phyloP scores from a whole-genome alignment of 768 basidiomycete species.

The Mycena albidolilacea region DNA sequence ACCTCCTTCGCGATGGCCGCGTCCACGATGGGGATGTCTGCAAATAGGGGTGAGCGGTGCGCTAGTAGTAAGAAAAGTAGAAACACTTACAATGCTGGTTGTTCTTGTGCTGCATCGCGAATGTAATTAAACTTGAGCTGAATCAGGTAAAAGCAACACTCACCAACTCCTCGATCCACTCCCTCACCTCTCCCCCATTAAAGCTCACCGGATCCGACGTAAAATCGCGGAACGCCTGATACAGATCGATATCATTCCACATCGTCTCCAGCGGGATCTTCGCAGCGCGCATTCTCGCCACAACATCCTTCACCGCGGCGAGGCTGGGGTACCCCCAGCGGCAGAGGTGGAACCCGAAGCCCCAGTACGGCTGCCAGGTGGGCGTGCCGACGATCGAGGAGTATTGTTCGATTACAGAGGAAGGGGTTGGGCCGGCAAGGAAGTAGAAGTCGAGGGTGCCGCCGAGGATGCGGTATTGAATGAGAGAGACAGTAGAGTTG shows the following conservation, averaged over 20 bases:
- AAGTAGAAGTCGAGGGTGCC: slow-evolving; percentile 87
- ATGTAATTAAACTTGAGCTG: background rate
- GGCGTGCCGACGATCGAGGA: slow-evolving; percentile 75
- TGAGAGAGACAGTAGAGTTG: slow-evolving; percentile 65
- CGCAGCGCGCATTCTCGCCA: slow-evolving; percentile 69
- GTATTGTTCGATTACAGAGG: slow-evolving; percentile 80
- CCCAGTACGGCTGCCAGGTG: slow-evolving; percentile 81
- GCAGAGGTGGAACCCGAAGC: slow-evolving; percentile 87
- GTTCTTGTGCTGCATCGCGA: slow-evolving; percentile 42
- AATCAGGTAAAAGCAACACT: too few relatives aligned
- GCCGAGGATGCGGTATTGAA: slow-evolving; percentile 83
- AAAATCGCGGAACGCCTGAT: slow-evolving; percentile 78
- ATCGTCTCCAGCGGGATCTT: slow-evolving; percentile 86
- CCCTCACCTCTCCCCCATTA: slow-evolving; percentile 67
- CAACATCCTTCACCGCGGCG: slow-evolving; percentile 58
- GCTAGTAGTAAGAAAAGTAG: background rate
- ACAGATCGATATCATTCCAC: slow-evolving; percentile 87
- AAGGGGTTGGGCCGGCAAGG: slow-evolving; percentile 73
- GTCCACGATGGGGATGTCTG: slow-evolving; percentile 83
- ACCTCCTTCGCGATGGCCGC: slow-evolving; percentile 70
- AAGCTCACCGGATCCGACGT: slow-evolving; percentile 77
- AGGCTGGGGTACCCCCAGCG: slow-evolving; percentile 55
- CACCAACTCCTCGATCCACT: slow-evolving; percentile 72
- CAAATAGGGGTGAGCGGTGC: background rate
- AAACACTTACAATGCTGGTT: slow-evolving; percentile 61